A percentile compares a stretch with the other conserved stretches of the same genome.
Evolutionary conservation across 202 grass and related monocot genomes (phyloP).

Genomic region (Digitaria exilis): DNA sequence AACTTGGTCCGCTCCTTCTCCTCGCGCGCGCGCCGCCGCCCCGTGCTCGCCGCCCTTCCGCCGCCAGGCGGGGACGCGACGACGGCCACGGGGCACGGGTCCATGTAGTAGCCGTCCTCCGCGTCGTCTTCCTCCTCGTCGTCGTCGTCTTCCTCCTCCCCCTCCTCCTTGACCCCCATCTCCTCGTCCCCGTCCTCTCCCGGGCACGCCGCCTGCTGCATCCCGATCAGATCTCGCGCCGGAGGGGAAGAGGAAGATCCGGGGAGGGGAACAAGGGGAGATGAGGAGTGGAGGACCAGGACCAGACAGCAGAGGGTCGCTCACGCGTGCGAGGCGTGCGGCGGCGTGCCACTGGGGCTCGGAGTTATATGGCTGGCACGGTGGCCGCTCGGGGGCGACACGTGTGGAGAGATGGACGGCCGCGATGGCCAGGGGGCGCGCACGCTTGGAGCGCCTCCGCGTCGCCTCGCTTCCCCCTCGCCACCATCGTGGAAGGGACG

Average conservation of each 20-base stretch:
- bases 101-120: slow-evolving; percentile 35
- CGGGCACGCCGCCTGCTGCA: slow-evolving; percentile 40
- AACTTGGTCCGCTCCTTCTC: slow-evolving; percentile 96
- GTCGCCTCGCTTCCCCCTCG: not conserved
- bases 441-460: slow-evolving; percentile 14
- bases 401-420: slow-evolving; percentile 45
- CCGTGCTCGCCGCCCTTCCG: not conserved
- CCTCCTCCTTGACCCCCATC: slow-evolving; percentile 57
- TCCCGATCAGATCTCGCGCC: slow-evolving; percentile 40
- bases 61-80: not conserved
- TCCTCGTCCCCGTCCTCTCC: slow-evolving; percentile 53
- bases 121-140: slow-evolving; percentile 3
- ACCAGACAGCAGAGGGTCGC: slow-evolving; percentile 33
- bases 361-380: slow-evolving; percentile 55
- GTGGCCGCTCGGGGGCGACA: slow-evolving; percentile 28
- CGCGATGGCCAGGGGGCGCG: slow-evolving; percentile 39
- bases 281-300: not conserved
- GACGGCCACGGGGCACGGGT: not conserved
- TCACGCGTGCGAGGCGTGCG: slow-evolving; percentile 51
- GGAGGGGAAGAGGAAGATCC: not conserved
- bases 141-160: slow-evolving; percentile 38
- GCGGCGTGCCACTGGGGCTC: slow-evolving; percentile 47
- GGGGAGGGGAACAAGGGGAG: no score
- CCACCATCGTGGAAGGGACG: slow-evolving; percentile 5
- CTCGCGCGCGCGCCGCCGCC: slow-evolving; percentile 53